Conservation (phyloP, 129 eudicot species). For the Pseudognaphalium luteoalbum region DNA sequence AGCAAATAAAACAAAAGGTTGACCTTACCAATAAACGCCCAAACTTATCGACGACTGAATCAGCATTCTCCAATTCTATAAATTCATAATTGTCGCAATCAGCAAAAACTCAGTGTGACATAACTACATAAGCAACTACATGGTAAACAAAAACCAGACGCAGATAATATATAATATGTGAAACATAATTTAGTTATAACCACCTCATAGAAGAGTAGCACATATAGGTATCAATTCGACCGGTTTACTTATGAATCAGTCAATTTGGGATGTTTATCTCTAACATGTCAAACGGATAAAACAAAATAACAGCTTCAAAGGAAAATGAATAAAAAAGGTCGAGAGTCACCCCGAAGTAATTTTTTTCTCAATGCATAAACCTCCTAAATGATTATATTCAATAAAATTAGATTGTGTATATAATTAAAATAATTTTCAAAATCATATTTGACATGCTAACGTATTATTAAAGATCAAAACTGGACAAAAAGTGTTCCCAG, state of each 20-base stretch:
- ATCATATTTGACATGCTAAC: neutral
- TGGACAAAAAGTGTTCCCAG: neutral
- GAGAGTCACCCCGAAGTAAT: neutral
- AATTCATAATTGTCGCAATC: slow-evolving; percentile 31
- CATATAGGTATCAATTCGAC: neutral
- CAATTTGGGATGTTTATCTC: neutral
- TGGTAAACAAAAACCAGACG: slow-evolving; percentile 3
- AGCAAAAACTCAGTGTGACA: slow-evolving; percentile 20
- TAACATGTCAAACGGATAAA: neutral
- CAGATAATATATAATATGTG: slow-evolving; percentile 4
- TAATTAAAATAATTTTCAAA: neutral
- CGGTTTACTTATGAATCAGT: neutral
- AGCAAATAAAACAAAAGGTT: slow-evolving; percentile 19
- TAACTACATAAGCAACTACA: slow-evolving; percentile 14
- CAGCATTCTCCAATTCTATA: slow-evolving; percentile 46
- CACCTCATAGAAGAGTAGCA: neutral
- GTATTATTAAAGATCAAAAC: neutral
- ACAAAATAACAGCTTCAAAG: neutral
- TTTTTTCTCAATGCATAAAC: neutral
- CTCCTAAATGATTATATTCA: neutral
- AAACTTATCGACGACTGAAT: slow-evolving; percentile 54
- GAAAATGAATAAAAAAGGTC: neutral
- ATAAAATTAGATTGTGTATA: neutral
- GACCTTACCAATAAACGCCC: slow-evolving; percentile 79
- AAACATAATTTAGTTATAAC: neutral